Percentiles rank a stretch among this genome's conserved stretches.
Evolutionary conservation across 2,329 filamentous ascomycete genomes (phyloP).

Genomic region (Nigrospora sphaerica): DNA sequence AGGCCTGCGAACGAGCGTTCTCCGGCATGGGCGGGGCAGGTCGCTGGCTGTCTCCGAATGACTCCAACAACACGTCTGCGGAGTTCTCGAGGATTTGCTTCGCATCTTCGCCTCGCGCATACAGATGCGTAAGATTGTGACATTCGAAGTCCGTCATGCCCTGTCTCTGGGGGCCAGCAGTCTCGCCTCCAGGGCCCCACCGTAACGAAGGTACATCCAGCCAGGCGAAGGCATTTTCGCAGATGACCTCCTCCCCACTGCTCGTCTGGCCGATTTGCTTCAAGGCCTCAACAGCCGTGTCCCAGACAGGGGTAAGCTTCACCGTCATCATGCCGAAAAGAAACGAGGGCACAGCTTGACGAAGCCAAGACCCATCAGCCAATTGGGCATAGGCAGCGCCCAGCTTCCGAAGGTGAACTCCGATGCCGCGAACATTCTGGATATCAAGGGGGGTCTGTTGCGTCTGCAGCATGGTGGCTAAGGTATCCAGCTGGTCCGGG

Average conservation of each 20-base stretch:
- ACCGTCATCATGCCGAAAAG: slow-evolving; percentile 87
- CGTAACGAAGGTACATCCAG: slow-evolving; percentile 51
- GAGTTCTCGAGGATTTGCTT: slow-evolving; percentile 46
- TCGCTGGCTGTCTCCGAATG: slow-evolving; percentile 59
- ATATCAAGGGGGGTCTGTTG: slow-evolving; percentile 75
- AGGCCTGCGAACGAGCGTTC: slow-evolving; percentile 66
- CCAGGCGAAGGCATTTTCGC: slow-evolving; percentile 72
- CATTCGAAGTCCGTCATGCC: slow-evolving; percentile 76
- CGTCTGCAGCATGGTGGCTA: slow-evolving; percentile 65
- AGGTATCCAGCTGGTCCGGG: slow-evolving; percentile 39
- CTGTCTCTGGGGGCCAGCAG: slow-evolving; percentile 23
- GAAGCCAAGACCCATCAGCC: slow-evolving; percentile 56
- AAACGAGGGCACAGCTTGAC: slow-evolving; percentile 68
- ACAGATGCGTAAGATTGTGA: slow-evolving; percentile 60
- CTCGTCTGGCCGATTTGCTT: slow-evolving; percentile 66
- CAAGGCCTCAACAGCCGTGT: slow-evolving; percentile 70
- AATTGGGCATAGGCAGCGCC: slow-evolving; percentile 55
- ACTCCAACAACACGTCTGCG: slow-evolving; percentile 49
- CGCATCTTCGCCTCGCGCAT: slow-evolving; percentile 41
- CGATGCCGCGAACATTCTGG: slow-evolving; percentile 67
- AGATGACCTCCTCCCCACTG: slow-evolving; percentile 65
- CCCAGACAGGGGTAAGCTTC: slow-evolving; percentile 79
- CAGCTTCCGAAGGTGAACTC: slow-evolving; percentile 80
- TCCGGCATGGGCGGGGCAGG: slow-evolving; percentile 40
- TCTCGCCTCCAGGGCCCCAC: slow-evolving; percentile 35